Evolutionary conservation across 805 yeast genomes (phyloP).

Genomic region (Gaillardinia entomophila): DNA sequence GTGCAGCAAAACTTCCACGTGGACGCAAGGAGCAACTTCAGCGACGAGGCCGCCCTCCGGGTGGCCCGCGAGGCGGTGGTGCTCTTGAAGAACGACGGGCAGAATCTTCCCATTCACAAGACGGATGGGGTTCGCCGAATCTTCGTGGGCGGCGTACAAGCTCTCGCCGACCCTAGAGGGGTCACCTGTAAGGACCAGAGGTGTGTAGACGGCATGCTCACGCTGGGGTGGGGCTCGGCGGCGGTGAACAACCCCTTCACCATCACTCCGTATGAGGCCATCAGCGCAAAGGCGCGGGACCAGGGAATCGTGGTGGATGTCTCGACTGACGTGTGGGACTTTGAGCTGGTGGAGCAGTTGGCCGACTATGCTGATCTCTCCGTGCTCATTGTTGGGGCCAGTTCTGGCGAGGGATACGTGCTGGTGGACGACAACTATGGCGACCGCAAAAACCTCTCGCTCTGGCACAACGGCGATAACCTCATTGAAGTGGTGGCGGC

Average conservation of each 20-base stretch:
- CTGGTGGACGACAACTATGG: slow-evolving; percentile 56
- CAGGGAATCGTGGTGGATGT: slow-evolving; percentile 42
- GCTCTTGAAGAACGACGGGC: slow-evolving; percentile 47
- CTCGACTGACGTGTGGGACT: slow-evolving; percentile 41
- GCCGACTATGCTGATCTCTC: slow-evolving; percentile 49
- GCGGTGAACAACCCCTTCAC: slow-evolving; percentile 51
- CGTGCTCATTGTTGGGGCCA: slow-evolving; percentile 48
- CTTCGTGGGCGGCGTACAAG: slow-evolving; percentile 48
- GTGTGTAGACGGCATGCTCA: slow-evolving; percentile 48
- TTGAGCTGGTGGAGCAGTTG: slow-evolving; percentile 36
- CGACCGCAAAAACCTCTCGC: slow-evolving; percentile 47
- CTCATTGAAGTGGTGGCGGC: slow-evolving; percentile 44
- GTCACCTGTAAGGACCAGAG: slow-evolving; percentile 49
- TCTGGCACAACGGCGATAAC: slow-evolving; percentile 56
- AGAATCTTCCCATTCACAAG: slow-evolving; percentile 45
- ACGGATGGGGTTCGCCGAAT: slow-evolving; percentile 37
- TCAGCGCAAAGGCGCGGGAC: slow-evolving; percentile 40
- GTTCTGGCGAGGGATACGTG: slow-evolving; percentile 56
- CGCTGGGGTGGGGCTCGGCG: slow-evolving; percentile 64
- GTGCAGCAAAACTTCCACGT: slow-evolving; percentile 49
- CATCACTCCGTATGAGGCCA: slow-evolving; percentile 55
- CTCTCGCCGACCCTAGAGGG: slow-evolving; percentile 46
- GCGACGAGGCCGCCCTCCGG: slow-evolving; percentile 44
- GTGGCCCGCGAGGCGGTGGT: slow-evolving; percentile 56
- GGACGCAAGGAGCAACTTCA: slow-evolving; percentile 45